Base-by-base conservation (phyloP, 2,329 filamentous ascomycete species). In the Calonectria pteridis region DNA sequence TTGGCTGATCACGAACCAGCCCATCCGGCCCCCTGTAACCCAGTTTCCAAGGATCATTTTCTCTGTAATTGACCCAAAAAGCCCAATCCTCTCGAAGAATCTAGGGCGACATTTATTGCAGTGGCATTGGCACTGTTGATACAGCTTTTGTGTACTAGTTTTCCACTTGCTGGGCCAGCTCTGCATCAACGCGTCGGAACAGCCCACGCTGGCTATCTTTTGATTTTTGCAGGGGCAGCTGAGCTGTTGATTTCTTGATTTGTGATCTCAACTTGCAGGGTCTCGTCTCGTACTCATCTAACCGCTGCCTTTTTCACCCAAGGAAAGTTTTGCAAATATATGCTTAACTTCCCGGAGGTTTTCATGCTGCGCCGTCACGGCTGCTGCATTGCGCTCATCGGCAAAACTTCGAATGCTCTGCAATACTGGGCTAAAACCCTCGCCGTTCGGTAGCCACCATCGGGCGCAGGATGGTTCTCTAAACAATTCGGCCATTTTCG, bases 361-460 rank as follows among this genome's bases (percentile, higher is more conserved):
- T 80, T 94, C 92, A 9, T 88, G 86, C 73, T 91, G 89, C 2
- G 88, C 85, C 23, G 89, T 88, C n/a, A 88, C 86, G 0, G 90
- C 90, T 26, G 87, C 91, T 10, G 90, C 86, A 73, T 91, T 94
- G 62, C 95, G 91, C 76, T 97, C 94, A 78, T 94, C 92, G 33
- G 95, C 94, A 84, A 98, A 96, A 51, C 91, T 90, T 26, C 96
- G 93, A 74, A 98, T 92, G 68, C 91, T 93, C 66, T 92, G 93
- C 68, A 98, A 88, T 51, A 97, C 91, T 0, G 91, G 90, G 14
- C 91, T 93, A 79, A 94, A 94, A 2, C 91, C 92, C 85, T 96
- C 94, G 75, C 95, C 91, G 82, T 97, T 90, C 3, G 95, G 94
- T 3, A 98, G 89, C 97, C 97, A 99, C 95, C 95, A 98, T 71